Evolutionary conservation across 805 yeast species (phyloP).

Genomic region (Danielozyma ontarioensis): DNA sequence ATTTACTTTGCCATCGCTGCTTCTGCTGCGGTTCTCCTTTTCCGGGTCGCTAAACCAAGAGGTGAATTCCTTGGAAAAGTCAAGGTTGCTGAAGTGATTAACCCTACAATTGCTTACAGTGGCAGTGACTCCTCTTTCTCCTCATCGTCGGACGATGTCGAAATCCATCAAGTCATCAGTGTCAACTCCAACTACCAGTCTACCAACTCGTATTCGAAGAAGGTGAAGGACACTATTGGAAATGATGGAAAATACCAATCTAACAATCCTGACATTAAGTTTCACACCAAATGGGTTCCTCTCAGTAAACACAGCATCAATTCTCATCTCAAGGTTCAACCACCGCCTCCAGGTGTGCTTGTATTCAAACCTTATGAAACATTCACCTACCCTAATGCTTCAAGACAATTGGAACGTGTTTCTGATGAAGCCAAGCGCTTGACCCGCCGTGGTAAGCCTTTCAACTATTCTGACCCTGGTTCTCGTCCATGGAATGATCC

Average conservation of each 20-base stretch:
- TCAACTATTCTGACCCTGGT: constrained; percentile 32
- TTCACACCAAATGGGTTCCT: constrained; percentile 69
- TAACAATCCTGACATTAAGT: constrained; percentile 33
- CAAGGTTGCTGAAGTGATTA: constrained; percentile 62
- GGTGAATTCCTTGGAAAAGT: constrained; percentile 82
- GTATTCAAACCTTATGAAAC: constrained; percentile 82
- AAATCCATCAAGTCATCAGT: constrained; percentile 40
- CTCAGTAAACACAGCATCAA: constrained; percentile 47
- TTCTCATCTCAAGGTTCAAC: constrained; percentile 49
- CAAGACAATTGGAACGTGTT: constrained; percentile 65
- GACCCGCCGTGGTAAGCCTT: constrained; percentile 59
- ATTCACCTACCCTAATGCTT: constrained; percentile 76
- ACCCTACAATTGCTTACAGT: constrained; percentile 44
- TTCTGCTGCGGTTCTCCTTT: constrained; percentile 66
- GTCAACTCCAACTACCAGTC: constrained; percentile 20
- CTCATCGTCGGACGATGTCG: constrained; percentile 20
- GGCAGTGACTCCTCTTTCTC: constrained; percentile 9
- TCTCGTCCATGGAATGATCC: constrained; percentile 91
- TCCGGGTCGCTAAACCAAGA: constrained; percentile 72
- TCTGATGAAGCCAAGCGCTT: constrained; percentile 57
- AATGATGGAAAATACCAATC: constrained; percentile 12
- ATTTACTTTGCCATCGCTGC: constrained; percentile 88
- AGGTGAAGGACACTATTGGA: constrained; percentile 9
- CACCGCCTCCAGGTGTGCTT: constrained; percentile 89
- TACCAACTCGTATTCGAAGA: constrained; percentile 16